Evolutionary conservation across 2,329 filamentous ascomycete genomes (phyloP).

Genomic region (Penicillium sclerotigenum): DNA sequence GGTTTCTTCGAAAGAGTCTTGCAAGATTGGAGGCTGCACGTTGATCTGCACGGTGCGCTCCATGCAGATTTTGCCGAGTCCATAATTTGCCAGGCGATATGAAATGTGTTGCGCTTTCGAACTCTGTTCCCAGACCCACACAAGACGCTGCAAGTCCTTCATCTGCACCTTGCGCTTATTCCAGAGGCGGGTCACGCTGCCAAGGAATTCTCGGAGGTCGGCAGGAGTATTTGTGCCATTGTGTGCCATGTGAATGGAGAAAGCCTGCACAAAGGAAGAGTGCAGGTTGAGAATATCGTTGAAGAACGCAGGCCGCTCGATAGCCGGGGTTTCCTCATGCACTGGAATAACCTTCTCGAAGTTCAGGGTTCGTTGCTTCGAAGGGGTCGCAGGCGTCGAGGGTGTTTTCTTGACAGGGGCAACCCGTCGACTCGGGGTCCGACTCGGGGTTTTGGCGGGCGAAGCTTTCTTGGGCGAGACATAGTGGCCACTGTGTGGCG

Average conservation of each 20-base stretch:
- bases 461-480: conserved; percentile 19
- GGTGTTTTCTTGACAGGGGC: conserved; percentile 31
- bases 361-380: conserved; percentile 26
- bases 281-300: conserved; percentile 62
- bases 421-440: conserved; percentile 46
- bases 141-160: conserved; percentile 63
- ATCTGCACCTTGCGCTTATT: conserved; percentile 65
- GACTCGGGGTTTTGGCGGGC: conserved; percentile 15
- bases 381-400: conserved; percentile 25
- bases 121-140: conserved; percentile 58
- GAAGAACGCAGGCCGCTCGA: conserved; percentile 28
- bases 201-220: conserved; percentile 60
- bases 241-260: conserved; percentile 68
- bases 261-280: conserved; percentile 63
- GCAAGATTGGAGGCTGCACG: conserved; percentile 45
- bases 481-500: conserved; percentile 32
- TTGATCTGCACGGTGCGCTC: conserved; percentile 28
- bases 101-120: conserved; percentile 20
- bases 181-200: conserved; percentile 66
- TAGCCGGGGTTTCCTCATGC: conserved; percentile 23
- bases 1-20: conserved; percentile 50
- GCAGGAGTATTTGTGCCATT: conserved; percentile 61
- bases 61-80: conserved; percentile 40
- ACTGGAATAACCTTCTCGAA: conserved; percentile 14
- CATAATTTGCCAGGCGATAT: conserved; percentile 43